Conservation (phyloP, 2,329 filamentous ascomycete species). For the Alternaria ethzedia region DNA sequence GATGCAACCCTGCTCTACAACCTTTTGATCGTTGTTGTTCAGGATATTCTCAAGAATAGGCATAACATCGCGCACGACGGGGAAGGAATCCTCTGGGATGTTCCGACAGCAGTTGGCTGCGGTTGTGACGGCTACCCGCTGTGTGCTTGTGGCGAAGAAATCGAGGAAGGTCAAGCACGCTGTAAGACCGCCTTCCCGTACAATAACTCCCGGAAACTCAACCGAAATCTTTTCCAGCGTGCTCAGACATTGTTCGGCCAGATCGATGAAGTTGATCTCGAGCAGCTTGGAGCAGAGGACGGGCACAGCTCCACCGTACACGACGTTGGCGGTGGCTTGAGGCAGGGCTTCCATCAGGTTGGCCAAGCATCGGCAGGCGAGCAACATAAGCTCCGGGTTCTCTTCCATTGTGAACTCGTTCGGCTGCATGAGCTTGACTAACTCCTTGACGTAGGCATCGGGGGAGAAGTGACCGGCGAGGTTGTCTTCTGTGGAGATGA, state of each 20-base stretch:
- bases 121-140: slow-evolving; percentile 94
- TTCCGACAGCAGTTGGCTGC: slow-evolving; percentile 98
- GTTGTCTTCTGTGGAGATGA: slow-evolving; percentile 97
- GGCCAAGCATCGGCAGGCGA: slow-evolving; percentile 92
- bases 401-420: slow-evolving; percentile 85
- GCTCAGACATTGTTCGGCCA: slow-evolving; percentile 95
- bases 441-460: slow-evolving; percentile 92
- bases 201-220: slow-evolving; percentile 93
- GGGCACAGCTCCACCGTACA: slow-evolving; percentile 95
- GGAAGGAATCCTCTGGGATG: slow-evolving; percentile 91
- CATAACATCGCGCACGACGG: slow-evolving; percentile 94
- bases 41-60: slow-evolving; percentile 90
- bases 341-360: slow-evolving; percentile 98
- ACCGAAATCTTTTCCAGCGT: slow-evolving; percentile 97
- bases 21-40: slow-evolving; percentile 90
- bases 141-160: slow-evolving; percentile 96
- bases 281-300: slow-evolving; percentile 93
- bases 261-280: slow-evolving; percentile 95
- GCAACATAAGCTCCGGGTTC: slow-evolving; percentile 95
- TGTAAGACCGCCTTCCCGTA: slow-evolving; percentile 91
- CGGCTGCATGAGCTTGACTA: slow-evolving; percentile 89
- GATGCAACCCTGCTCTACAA: slow-evolving; percentile 94
- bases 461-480: slow-evolving; percentile 93
- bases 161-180: slow-evolving; percentile 96
- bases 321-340: slow-evolving; percentile 90